A percentile compares a stretch with the other conserved stretches of the same genome.
Conservation (phyloP, 345 rosid genomes). For the Syzygium jambos region DNA sequence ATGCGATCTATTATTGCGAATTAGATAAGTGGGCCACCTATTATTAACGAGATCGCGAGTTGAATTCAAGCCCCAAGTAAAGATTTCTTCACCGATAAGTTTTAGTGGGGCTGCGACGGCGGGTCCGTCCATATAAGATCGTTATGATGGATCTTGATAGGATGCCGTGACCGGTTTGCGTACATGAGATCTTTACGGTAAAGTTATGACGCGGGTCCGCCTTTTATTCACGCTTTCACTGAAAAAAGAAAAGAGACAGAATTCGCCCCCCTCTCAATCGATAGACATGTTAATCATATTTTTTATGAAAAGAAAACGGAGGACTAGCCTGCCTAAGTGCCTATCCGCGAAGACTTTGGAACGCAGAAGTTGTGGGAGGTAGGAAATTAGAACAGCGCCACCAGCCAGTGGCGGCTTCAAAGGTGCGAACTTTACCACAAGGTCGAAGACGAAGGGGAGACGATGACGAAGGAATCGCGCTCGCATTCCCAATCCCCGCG, state of each 20-base stretch:
- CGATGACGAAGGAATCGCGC: neutral
- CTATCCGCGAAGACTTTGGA: neutral
- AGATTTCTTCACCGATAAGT: neutral
- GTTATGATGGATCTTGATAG: too few species aligned
- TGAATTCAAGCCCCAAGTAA: neutral
- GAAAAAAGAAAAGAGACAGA: too few species aligned
- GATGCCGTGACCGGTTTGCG: neutral
- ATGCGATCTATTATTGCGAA: too few species aligned
- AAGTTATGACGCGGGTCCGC: too few species aligned
- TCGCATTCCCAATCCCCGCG: neutral
- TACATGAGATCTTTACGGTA: too few species aligned
- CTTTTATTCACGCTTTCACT: neutral
- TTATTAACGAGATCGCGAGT: too few species aligned
- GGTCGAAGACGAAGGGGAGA: neutral
- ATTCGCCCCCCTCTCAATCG: too few species aligned
- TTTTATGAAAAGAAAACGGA: neutral
- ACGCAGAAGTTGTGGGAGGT: neutral
- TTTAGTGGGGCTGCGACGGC: neutral
- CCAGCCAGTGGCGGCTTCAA: neutral
- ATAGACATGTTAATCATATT: too few species aligned
- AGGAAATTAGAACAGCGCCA: neutral
- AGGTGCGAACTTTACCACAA: neutral
- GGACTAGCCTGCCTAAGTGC: neutral
- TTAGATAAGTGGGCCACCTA: too few species aligned
- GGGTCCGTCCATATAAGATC: too few species aligned